Conservation (phyloP, 305 asterid genomes). For the Solanum hybrid region DNA sequence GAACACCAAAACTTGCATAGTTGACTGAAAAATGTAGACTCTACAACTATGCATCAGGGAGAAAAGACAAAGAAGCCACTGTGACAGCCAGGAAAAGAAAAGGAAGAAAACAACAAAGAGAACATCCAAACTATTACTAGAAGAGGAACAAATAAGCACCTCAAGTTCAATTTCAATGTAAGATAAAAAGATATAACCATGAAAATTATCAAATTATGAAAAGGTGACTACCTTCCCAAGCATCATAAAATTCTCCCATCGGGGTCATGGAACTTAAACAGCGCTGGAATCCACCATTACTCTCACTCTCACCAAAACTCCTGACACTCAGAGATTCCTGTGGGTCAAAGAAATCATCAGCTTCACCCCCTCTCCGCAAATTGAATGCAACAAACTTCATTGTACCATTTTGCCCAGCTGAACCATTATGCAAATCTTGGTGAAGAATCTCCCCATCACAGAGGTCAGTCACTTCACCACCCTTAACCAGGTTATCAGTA, state of each 20-base stretch:
- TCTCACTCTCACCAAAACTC: conserved; percentile 57
- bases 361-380: conserved; percentile 33
- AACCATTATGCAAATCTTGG: conserved; percentile 17
- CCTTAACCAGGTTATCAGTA: conserved; percentile 20
- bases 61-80: not conserved
- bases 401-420: conserved; percentile 25
- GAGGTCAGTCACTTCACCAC: conserved; percentile 18
- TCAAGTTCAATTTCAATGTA: not conserved
- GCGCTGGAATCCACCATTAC: conserved; percentile 36
- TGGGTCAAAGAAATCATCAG: conserved; percentile 52
- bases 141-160: not conserved
- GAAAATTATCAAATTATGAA: not conserved
- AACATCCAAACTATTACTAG: not conserved
- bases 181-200: not conserved
- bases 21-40: not conserved
- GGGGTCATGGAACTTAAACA: conserved; percentile 42
- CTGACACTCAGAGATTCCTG: conserved; percentile 47
- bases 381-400: conserved; percentile 22
- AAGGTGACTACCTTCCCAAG: conserved; percentile 78
- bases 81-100: not conserved
- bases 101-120: not conserved
- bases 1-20: not conserved
- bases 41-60: not conserved
- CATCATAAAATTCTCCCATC: conserved; percentile 77
- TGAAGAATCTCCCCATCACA: conserved; percentile 15